Evolutionary conservation across 176 grass and related monocot genomes (phyloP), one percentile per base, ranked within the genome.

Genomic region (Aegilops sharonensis): DNA sequence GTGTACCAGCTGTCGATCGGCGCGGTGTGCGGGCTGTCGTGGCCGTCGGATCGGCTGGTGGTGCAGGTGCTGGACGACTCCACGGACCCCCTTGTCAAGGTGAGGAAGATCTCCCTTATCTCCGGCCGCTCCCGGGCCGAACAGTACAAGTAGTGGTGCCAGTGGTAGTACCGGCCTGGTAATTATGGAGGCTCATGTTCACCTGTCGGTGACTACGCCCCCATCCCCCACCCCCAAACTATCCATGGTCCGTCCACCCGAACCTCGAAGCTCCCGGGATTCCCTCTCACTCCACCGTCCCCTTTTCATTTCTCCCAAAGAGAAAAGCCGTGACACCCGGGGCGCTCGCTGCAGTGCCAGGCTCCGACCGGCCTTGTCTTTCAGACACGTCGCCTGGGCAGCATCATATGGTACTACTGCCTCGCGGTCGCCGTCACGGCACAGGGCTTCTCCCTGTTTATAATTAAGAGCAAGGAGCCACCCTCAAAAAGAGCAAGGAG

Each of bases 61-160:
- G 88, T 93, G 70, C 91, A 93, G 81, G 91, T 93, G 64, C 85
- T 93, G 32, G 91, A 93, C 88, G 91, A 93, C 71, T 93, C 91
- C 71, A 93, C 91, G n/a, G 91, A 93, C 78, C 78, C 85, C 0
- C 25, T 93, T 15, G n/a, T 93, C 39, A 90, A 93, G 88, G 91
- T 90, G 45, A 72, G 18, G 2, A 7, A 8, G 3, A 83, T 72
- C 42, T 31, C 30, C 34, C 48, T 18, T 8, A 56, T 17, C 45
- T 9, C 35, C 69, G 4, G 10, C 48, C 12, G 15, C 34, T 61
- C n/a, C 6, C 42, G 1, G 3, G 40, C 7, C 72, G 8, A 40
- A 75, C 72, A 75, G 81, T 24, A 63, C 21, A 39, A 24, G 3
- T 8, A 37, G 0, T 0, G 57, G 20, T 7, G 50, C 50, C 50